These are phyloP conservation scores for Cryptococcus sp. DNA, from an alignment of 1,284 basidiomycete species.

Conservation along the genomic window DNA sequence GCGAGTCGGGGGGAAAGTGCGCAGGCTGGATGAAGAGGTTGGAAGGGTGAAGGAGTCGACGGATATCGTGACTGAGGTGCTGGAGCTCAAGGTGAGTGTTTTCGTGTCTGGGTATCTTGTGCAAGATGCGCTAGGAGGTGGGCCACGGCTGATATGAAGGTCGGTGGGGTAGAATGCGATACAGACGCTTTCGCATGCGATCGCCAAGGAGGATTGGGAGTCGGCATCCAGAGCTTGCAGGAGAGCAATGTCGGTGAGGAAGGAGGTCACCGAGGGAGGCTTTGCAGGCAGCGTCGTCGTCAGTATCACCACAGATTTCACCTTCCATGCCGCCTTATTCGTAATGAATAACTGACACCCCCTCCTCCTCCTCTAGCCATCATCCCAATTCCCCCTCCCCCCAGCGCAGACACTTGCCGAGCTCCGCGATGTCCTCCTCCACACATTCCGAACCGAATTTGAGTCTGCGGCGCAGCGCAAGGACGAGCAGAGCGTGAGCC, in stretches of 20 bases:
- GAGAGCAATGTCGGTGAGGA: slow-evolving; percentile 78
- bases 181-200: slow-evolving; percentile 67
- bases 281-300: slow-evolving; percentile 89
- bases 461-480: slow-evolving; percentile 67
- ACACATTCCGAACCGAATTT: slow-evolving; percentile 75
- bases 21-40: slow-evolving; percentile 86
- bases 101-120: not conserved
- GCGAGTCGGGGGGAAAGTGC: slow-evolving; percentile 82
- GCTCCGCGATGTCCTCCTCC: slow-evolving; percentile 70
- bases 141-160: too few relatives aligned
- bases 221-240: slow-evolving; percentile 85
- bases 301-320: slow-evolving; percentile 29
- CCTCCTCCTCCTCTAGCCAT: slow-evolving; percentile 61
- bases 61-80: slow-evolving; percentile 78
- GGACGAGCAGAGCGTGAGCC: slow-evolving; percentile 81
- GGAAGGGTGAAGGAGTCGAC: slow-evolving; percentile 75
- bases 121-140: too few relatives aligned
- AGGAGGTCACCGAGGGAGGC: slow-evolving; percentile 70
- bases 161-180: slow-evolving; percentile 67
- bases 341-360: not conserved
- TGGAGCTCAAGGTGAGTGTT: slow-evolving; percentile 74
- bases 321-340: too few relatives aligned
- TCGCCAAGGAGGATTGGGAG: slow-evolving; percentile 90
- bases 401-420: slow-evolving; percentile 76
- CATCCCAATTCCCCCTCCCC: slow-evolving; percentile 77